Conservation (phyloP, 768 basidiomycete species). For the Mycena leptocephala region DNA sequence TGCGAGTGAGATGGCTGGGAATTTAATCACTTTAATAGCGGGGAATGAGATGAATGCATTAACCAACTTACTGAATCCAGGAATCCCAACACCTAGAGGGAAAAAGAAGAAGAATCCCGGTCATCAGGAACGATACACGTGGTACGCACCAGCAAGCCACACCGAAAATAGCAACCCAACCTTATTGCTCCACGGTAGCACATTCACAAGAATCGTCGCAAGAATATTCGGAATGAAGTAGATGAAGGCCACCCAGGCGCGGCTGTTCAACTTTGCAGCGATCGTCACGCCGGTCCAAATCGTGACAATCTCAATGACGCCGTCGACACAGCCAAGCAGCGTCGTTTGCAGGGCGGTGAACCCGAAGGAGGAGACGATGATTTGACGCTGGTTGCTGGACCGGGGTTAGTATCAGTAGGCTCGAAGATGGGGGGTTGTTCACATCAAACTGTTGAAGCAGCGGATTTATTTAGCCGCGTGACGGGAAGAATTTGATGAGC, state of each 20-base stretch:
- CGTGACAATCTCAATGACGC: constrained; percentile 76
- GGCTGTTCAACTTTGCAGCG: constrained; percentile 70
- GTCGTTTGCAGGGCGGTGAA: constrained; percentile 78
- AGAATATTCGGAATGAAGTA: constrained; percentile 79
- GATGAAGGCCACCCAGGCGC: constrained; percentile 74
- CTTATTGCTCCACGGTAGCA: constrained; percentile 77
- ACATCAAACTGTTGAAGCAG: too few species aligned
- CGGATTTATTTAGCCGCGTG: too few species aligned
- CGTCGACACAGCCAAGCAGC: constrained; percentile 78
- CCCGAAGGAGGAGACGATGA: constrained; percentile 79
- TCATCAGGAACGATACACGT: too few species aligned
- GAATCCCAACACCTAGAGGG: too few species aligned
- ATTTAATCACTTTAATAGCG: too few species aligned
- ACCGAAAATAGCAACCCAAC: constrained; percentile 70
- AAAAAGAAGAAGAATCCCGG: too few species aligned
- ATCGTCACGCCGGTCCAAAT: constrained; percentile 78
- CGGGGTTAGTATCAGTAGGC: neutral
- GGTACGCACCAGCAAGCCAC: constrained; percentile 56
- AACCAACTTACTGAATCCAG: too few species aligned
- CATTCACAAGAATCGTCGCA: constrained; percentile 74
- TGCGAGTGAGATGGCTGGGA: too few species aligned
- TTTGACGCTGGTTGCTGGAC: constrained; percentile 72
- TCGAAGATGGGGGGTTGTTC: too few species aligned
- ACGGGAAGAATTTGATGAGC: too few species aligned
- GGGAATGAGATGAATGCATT: too few species aligned